These are phyloP conservation scores for Penicillium argentinense DNA, from an alignment of 495 filamentous ascomycete species.

Conservation along the genomic window DNA sequence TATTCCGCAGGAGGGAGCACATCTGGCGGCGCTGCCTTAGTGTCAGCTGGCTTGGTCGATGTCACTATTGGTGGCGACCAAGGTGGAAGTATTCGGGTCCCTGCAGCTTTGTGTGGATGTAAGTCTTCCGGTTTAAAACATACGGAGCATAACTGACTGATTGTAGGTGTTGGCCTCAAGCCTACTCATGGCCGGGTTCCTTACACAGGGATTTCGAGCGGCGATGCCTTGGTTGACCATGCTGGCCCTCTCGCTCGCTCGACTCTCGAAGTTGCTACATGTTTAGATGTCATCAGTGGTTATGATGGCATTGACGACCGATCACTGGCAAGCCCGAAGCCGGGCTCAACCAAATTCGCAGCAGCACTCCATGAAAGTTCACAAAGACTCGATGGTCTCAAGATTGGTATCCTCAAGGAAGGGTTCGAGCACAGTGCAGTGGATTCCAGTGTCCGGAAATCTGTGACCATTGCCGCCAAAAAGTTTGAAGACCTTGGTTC, in stretches of 20 bases:
- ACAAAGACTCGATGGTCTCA: constrained; percentile 46
- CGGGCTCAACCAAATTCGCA: constrained; percentile 41
- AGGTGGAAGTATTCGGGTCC: constrained; percentile 61
- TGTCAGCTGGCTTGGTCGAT: constrained; percentile 50
- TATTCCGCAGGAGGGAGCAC: constrained; percentile 57
- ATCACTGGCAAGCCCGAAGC: constrained; percentile 42
- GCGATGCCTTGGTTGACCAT: constrained; percentile 49
- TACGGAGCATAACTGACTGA: constrained; percentile 3
- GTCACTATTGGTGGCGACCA: constrained; percentile 60
- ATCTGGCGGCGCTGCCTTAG: constrained; percentile 55
- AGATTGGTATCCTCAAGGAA: constrained; percentile 53
- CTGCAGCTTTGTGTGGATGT: constrained; percentile 49
- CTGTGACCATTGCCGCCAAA: constrained; percentile 43
- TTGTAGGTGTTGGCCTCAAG: constrained; percentile 44
- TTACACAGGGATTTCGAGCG: constrained; percentile 46
- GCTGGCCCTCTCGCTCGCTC: constrained; percentile 49
- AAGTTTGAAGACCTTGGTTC: constrained; percentile 52
- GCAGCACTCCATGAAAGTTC: constrained; percentile 24
- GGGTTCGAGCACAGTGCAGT: constrained; percentile 45
- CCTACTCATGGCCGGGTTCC: constrained; percentile 54
- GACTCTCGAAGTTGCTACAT: constrained; percentile 48
- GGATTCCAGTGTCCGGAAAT: constrained; percentile 39
- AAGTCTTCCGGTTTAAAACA: background rate
- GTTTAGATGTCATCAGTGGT: constrained; percentile 54
- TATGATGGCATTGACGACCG: constrained; percentile 59